Percentiles rank a stretch among this genome's conserved stretches.
phyloP scores from a whole-genome alignment of 202 grass and related monocot species.

The Hordeum pubiflorum region DNA sequence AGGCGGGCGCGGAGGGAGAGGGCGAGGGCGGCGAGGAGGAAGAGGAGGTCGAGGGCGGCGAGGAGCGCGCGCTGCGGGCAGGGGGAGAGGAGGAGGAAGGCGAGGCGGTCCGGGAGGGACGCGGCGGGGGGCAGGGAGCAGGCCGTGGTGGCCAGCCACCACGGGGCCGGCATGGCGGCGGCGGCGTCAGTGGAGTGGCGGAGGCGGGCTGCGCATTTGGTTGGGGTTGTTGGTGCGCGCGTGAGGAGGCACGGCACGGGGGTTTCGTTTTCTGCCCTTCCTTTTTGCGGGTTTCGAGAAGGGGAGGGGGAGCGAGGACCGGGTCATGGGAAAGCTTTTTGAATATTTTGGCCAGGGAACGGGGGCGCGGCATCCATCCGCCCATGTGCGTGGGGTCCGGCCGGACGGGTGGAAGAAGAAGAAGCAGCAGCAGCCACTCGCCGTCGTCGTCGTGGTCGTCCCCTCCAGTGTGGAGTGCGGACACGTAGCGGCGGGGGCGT shows the following conservation, averaged over 20 bases:
- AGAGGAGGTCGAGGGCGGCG: conserved; percentile 24
- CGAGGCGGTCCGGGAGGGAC: conserved; percentile 9
- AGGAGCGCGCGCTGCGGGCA: conserved; percentile 45
- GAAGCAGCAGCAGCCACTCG: too few relatives aligned
- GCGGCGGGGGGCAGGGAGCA: neutral
- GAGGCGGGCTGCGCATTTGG: neutral
- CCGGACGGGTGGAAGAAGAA: too few relatives aligned
- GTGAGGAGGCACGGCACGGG: neutral
- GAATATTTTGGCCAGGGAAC: neutral
- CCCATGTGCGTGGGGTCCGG: too few relatives aligned
- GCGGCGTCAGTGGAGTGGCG: neutral
- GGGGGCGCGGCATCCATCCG: too few relatives aligned
- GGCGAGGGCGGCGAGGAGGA: conserved; percentile 26
- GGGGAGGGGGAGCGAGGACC: neutral
- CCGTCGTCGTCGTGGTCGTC: too few relatives aligned
- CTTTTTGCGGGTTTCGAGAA: neutral
- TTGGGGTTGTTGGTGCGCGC: neutral
- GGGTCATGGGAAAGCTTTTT: neutral
- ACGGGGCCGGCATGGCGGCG: conserved; percentile 10
- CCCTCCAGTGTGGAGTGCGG: too few relatives aligned
- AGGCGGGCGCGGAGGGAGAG: conserved; percentile 7
- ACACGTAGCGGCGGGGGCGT: too few relatives aligned
- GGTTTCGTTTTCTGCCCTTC: neutral
- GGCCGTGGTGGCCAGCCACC: conserved; percentile 36
- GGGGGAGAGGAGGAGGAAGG: conserved; percentile 43